Percentiles rank a stretch among this genome's conserved stretches.
Conservation (phyloP, 805 yeast species). For the Schwanniomyces vanrijiae region DNA sequence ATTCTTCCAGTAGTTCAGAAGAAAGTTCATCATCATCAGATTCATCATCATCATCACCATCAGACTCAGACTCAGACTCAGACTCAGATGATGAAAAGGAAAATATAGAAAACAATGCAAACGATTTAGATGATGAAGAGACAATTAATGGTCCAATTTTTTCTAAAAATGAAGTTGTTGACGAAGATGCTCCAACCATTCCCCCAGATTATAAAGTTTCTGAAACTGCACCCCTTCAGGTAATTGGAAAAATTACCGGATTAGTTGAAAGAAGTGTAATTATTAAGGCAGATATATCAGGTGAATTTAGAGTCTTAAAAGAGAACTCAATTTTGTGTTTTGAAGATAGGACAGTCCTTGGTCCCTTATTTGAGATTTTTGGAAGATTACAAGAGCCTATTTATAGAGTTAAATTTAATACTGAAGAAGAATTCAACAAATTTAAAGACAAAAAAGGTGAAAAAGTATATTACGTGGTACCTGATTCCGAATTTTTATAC, state of each 20-base stretch:
- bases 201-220: conserved; percentile 66
- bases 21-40: not conserved
- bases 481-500: conserved; percentile 73
- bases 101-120: conserved; percentile 64
- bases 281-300: conserved; percentile 71
- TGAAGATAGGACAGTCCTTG: conserved; percentile 67
- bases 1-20: not conserved
- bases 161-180: conserved; percentile 74
- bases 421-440: conserved; percentile 47
- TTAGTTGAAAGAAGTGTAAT: conserved; percentile 73
- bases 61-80: conserved; percentile 8
- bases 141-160: conserved; percentile 60
- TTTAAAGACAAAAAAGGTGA: conserved; percentile 50
- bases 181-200: conserved; percentile 64
- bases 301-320: conserved; percentile 78
- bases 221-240: conserved; percentile 63
- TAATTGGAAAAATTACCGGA: conserved; percentile 66
- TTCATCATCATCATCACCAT: conserved; percentile 7
- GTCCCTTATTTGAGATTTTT: conserved; percentile 83
- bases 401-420: conserved; percentile 69
- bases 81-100: conserved; percentile 22
- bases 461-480: conserved; percentile 73
- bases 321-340: conserved; percentile 82
- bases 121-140: conserved; percentile 38
- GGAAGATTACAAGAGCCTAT: conserved; percentile 83